Evolutionary conservation across 2,329 filamentous ascomycete species (phyloP).

Genomic region (Ophiostoma montium): DNA sequence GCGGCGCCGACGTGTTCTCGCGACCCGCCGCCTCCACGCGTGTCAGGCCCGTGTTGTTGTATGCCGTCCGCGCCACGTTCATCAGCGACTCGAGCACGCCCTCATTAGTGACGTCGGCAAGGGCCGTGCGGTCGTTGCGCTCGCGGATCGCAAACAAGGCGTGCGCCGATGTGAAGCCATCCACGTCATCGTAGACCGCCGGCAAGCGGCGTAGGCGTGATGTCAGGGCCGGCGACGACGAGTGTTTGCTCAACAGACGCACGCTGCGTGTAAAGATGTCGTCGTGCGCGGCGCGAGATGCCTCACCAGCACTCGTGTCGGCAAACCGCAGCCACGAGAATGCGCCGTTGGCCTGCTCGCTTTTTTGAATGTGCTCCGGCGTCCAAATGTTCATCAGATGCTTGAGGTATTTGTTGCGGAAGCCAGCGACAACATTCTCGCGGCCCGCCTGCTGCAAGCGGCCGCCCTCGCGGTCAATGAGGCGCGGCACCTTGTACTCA

Average conservation of each 20-base stretch:
- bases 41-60: constrained; percentile 55
- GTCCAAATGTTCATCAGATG: constrained; percentile 87
- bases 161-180: constrained; percentile 55
- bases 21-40: constrained; percentile 70
- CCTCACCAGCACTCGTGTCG: constrained; percentile 61
- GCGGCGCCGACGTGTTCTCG: constrained; percentile 70
- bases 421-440: constrained; percentile 64
- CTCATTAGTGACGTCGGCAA: constrained; percentile 56
- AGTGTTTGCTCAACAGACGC: constrained; percentile 32
- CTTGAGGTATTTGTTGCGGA: constrained; percentile 60
- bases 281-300: constrained; percentile 51
- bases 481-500: constrained; percentile 65
- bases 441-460: constrained; percentile 59
- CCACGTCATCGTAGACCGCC: constrained; percentile 52
- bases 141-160: constrained; percentile 70
- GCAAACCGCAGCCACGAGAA: constrained; percentile 90
- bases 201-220: constrained; percentile 48
- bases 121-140: constrained; percentile 48
- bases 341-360: constrained; percentile 42
- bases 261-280: constrained; percentile 57
- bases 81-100: constrained; percentile 62
- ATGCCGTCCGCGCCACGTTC: constrained; percentile 58
- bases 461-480: constrained; percentile 71
- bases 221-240: constrained; percentile 17
- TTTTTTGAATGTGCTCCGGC: constrained; percentile 60